phyloP scores from a whole-genome alignment of 176 grass and related monocot species.

The Zoysia japonica region DNA sequence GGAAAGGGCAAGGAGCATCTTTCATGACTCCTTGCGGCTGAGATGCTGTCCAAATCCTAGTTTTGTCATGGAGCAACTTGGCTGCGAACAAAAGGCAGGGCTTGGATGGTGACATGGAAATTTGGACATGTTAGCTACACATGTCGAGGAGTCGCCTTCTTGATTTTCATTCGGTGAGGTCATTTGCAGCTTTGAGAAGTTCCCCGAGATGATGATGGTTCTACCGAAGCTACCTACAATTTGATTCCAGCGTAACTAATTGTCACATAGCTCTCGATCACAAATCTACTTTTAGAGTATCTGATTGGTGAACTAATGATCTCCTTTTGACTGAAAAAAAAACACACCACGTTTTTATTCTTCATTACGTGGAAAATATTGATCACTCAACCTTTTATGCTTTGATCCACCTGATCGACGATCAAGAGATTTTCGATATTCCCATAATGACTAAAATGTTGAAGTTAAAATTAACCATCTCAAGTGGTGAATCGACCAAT shows the following conservation, averaged over 20 bases:
- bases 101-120: not conserved
- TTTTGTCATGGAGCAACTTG: not conserved
- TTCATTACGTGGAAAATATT: not conserved
- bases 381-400: no score
- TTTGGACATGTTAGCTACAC: not conserved
- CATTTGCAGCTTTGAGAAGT: no score
- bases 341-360: not conserved
- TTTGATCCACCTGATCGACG: not conserved
- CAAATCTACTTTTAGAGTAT: not conserved
- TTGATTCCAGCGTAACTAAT: not conserved
- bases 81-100: not conserved
- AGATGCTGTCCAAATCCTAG: constrained; percentile 23
- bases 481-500: not conserved
- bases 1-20: constrained; percentile 10
- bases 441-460: not conserved
- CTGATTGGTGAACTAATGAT: not conserved
- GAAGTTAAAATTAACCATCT: not conserved
- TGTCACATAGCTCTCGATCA: not conserved
- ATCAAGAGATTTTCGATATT: not conserved
- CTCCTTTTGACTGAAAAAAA: not conserved
- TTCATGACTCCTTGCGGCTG: not conserved
- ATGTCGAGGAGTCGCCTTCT: not conserved
- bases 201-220: not conserved
- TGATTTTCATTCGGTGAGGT: not conserved
- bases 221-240: not conserved